Conservation (phyloP, 192 early-diverging fungal species). For the Diversispora eburnea region DNA sequence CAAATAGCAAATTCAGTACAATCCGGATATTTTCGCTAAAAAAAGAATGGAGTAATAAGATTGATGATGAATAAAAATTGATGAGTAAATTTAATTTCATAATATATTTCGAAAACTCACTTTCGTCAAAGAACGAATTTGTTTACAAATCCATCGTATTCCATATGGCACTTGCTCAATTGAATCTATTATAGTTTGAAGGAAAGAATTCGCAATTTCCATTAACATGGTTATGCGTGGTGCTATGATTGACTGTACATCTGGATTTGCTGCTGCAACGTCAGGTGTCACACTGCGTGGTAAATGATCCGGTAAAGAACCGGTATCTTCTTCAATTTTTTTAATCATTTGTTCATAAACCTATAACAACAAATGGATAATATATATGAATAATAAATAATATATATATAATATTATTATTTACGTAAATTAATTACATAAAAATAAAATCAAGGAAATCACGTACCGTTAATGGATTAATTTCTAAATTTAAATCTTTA, state of each 20-base stretch:
- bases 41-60: not conserved
- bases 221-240: slow-evolving; percentile 79
- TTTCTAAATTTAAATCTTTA: slow-evolving; percentile 84
- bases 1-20: slow-evolving; percentile 84
- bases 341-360: slow-evolving; percentile 82
- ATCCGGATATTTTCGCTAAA: slow-evolving; percentile 81
- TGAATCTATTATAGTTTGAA: slow-evolving; percentile 80
- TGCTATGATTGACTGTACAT: slow-evolving; percentile 81
- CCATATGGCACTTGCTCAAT: slow-evolving; percentile 88
- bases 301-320: slow-evolving; percentile 53
- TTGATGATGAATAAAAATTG: not conserved
- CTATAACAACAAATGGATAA: slow-evolving; percentile 14
- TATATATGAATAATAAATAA: not conserved
- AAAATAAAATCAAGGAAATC: not conserved
- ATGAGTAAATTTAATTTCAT: not conserved
- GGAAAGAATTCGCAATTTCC: slow-evolving; percentile 81
- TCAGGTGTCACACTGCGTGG: slow-evolving; percentile 79
- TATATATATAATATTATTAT: too few species aligned
- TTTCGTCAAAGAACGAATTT: slow-evolving; percentile 89
- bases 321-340: slow-evolving; percentile 67
- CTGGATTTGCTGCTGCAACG: slow-evolving; percentile 71
- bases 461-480: slow-evolving; percentile 85
- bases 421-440: not conserved
- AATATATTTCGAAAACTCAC: slow-evolving; percentile 30
- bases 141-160: slow-evolving; percentile 98